A percentile compares a stretch with the other conserved stretches of the same genome.
Evolutionary conservation across 371 early-diverging fungal species (phyloP).

Genomic region (Saksenaea oblongispora): DNA sequence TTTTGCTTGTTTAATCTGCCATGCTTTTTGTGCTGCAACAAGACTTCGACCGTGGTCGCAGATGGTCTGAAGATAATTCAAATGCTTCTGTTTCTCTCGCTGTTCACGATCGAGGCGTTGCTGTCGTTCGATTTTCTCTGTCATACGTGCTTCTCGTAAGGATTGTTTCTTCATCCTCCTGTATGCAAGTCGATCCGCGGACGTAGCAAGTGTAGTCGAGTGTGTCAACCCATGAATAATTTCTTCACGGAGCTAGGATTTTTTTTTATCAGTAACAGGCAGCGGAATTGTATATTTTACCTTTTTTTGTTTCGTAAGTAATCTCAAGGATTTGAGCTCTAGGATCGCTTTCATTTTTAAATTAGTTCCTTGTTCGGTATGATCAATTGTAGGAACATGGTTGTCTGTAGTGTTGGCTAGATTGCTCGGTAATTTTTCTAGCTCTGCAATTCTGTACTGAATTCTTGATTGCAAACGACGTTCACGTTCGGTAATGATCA

Average conservation of each 20-base stretch:
- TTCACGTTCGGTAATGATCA: conserved; percentile 76
- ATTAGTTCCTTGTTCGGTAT: conserved; percentile 8
- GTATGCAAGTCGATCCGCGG: conserved; percentile 76
- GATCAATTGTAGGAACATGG: conserved; percentile 12
- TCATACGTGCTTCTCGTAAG: conserved; percentile 86
- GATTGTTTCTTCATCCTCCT: conserved; percentile 90
- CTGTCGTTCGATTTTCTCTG: conserved; percentile 88
- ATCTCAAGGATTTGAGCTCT: conserved; percentile 80
- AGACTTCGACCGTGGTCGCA: conserved; percentile 81
- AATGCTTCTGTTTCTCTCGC: conserved; percentile 82
- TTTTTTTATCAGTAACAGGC: too few relatives aligned
- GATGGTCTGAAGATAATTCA: conserved; percentile 76
- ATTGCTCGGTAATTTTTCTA: conserved; percentile 56
- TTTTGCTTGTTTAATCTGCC: conserved; percentile 64
- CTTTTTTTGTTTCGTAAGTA: conserved; percentile 76
- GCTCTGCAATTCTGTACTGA: conserved; percentile 73
- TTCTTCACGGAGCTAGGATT: conserved; percentile 74
- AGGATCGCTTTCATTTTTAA: conserved; percentile 71
- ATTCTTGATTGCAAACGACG: conserved; percentile 66
- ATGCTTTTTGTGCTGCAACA: conserved; percentile 59
- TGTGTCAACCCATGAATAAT: conserved; percentile 67
- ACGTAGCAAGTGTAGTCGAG: conserved; percentile 77
- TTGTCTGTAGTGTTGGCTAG: conserved; percentile 16
- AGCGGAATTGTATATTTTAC: too few relatives aligned
- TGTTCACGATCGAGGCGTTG: conserved; percentile 88